These are phyloP conservation scores for Aureoboletus auriporus DNA, from an alignment of 768 basidiomycete species.

Conservation along the genomic window DNA sequence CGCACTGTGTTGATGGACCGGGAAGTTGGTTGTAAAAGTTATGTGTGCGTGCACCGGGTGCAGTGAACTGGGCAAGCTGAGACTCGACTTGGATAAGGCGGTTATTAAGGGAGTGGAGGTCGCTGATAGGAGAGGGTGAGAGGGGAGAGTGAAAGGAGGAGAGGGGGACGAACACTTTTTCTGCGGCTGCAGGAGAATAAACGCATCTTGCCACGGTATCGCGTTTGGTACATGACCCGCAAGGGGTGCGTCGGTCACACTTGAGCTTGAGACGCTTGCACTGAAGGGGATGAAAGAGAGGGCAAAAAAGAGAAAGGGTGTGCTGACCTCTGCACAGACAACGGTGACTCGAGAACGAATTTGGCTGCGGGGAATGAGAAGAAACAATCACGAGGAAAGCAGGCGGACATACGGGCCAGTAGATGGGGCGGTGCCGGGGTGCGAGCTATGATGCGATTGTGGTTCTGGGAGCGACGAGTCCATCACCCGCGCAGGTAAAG, in stretches of 20 bases:
- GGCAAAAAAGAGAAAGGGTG: not conserved
- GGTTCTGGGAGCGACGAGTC: conserved; percentile 17
- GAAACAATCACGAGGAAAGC: not conserved
- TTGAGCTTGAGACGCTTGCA: conserved; percentile 87
- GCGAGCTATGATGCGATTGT: conserved; percentile 14
- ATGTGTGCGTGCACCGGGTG: conserved; percentile 27
- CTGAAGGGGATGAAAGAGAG: conserved; percentile 32
- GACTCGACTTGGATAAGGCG: conserved; percentile 69
- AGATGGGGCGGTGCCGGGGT: conserved; percentile 14
- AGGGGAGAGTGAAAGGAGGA: not conserved
- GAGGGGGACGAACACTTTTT: conserved; percentile 64
- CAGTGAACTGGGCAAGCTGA: conserved; percentile 46
- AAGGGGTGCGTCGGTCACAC: conserved; percentile 77
- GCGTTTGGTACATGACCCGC: conserved; percentile 74
- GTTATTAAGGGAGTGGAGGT: conserved; percentile 81
- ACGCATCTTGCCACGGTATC: conserved; percentile 69
- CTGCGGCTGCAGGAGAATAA: conserved; percentile 78
- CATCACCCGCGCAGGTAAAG: conserved; percentile 5
- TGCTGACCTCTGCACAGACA: conserved; percentile 74
- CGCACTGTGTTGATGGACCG: conserved; percentile 9
- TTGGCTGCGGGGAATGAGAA: conserved; percentile 39
- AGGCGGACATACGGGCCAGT: conserved; percentile 30
- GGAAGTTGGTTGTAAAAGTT: conserved; percentile 11
- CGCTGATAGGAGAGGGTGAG: conserved; percentile 36
- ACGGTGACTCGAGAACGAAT: conserved; percentile 76